Base-by-base conservation (phyloP, 2,329 filamentous ascomycete species). In the Lachnellula arida region DNA sequence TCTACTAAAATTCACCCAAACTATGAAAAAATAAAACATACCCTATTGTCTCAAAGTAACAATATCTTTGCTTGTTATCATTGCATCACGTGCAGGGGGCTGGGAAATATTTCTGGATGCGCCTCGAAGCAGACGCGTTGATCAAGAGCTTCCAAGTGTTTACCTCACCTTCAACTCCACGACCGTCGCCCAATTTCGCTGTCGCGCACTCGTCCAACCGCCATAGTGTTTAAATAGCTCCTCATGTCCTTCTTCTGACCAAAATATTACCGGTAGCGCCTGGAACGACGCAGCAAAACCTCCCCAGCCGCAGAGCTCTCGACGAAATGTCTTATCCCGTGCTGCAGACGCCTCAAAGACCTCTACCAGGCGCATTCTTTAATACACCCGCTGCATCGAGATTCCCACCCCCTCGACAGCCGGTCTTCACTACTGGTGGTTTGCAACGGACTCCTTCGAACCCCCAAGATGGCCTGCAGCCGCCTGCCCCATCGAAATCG, bases 351-450 rank as follows among this genome's bases (percentile, higher is more conserved):
- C 89, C 89, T 40, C 79, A 86, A 74, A 84, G 88, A 65, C 83
- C 83, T 59, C 77, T 91, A 48, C 89, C 89, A 46, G 89, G 89
- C 75, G 85, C 86, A 66, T 93, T 86, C 69, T 74, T 91, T 67
- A 83, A 87, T 66, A 93, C 89, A 22, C 89, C 89, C 48, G 88
- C 86, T 55, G 71, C 75, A 53, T 78, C 78, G 51, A 76, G 78
- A 63, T 78, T 63, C 73, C 67, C 74, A 72, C 71, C 60, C 78
- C 82, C 64, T 57, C 76, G 78, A 56, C 78, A 81, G 60, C 76
- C 78, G 55, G 73, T 83, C 50, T 85, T 84, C 54, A 57, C 35
- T 23, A 15, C 34, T 35, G 57, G 68, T 46, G 56, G 65, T 40
- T 64, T 61, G 46, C 60, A 58, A 56, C 51, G 55, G 43, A 52